Percentiles rank a stretch among this genome's conserved stretches.
Evolutionary conservation across 164 flowering plant species (phyloP).

Genomic region (Nymphaea colorata): DNA sequence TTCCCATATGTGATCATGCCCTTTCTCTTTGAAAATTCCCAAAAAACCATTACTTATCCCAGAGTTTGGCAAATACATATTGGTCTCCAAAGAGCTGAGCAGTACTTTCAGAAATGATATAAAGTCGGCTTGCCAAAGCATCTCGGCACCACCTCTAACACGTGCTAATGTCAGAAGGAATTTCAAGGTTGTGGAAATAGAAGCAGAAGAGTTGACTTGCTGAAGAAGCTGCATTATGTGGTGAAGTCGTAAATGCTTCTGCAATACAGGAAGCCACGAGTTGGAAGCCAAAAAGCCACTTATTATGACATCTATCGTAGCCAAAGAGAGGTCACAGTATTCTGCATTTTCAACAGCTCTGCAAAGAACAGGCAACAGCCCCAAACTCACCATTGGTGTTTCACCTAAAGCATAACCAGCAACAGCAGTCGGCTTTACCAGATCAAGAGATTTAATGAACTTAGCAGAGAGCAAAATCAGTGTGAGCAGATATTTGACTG

Average conservation of each 20-base stretch:
- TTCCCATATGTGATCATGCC: conserved; percentile 56
- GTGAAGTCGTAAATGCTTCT: conserved; percentile 49
- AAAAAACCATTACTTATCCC: conserved; percentile 15
- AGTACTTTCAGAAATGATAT: conserved; percentile 45
- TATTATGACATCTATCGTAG: conserved; percentile 44
- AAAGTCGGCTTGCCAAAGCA: conserved; percentile 54
- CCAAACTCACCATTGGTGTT: conserved; percentile 39
- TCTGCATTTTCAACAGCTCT: conserved; percentile 30
- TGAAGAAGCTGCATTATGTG: conserved; percentile 46
- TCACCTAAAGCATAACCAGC: conserved; percentile 25
- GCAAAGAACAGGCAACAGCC: conserved; percentile 68
- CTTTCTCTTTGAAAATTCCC: conserved; percentile 26
- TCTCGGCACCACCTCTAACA: conserved; percentile 64
- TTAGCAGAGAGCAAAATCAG: conserved; percentile 42
- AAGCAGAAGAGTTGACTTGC: conserved; percentile 27
- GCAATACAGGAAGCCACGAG: conserved; percentile 79
- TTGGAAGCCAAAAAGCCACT: conserved; percentile 36
- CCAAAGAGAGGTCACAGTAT: conserved; percentile 44
- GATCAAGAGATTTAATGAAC: conserved; percentile 12
- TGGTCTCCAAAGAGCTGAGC: conserved; percentile 28
- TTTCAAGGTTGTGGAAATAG: conserved; percentile 42
- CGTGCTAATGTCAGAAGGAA: conserved; percentile 74
- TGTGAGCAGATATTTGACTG: conserved; percentile 36
- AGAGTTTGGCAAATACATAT: conserved; percentile 11
- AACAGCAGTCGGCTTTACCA: conserved; percentile 11